Evolutionary conservation across 176 grass and related monocot species (phyloP).

Genomic region (Sorghum bicolor): DNA sequence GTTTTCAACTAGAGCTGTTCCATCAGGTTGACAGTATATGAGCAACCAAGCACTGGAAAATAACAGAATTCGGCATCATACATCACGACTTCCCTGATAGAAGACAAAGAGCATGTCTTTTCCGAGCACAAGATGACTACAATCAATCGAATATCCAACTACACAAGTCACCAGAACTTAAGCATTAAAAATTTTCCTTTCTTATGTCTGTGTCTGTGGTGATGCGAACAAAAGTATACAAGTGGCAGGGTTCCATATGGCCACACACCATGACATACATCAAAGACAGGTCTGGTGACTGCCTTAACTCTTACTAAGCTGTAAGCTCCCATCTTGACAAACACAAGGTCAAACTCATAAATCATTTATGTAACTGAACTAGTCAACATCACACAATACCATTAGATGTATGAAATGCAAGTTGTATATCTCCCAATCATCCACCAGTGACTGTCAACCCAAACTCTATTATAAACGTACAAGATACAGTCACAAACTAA

Average conservation of each 20-base stretch:
- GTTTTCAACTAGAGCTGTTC: conserved; percentile 3
- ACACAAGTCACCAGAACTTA: background rate
- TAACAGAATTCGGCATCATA: background rate
- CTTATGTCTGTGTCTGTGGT: background rate
- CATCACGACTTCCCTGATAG: background rate
- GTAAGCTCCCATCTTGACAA: background rate
- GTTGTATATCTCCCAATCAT: background rate
- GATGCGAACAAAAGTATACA: background rate
- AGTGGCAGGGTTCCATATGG: background rate
- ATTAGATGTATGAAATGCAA: conserved; percentile 5
- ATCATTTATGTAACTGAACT: conserved; percentile 15
- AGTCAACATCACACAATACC: background rate
- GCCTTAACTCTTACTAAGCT: background rate
- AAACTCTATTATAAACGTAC: background rate
- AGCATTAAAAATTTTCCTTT: background rate
- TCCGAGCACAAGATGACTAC: conserved; percentile 1
- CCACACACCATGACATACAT: background rate
- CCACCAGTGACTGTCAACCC: background rate
- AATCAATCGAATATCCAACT: background rate
- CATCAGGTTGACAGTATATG: conserved; percentile 3
- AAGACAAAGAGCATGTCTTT: conserved; percentile 24
- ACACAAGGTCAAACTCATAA: conserved; percentile 22
- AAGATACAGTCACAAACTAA: background rate
- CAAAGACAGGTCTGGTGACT: background rate
- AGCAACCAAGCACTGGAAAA: conserved; percentile 1